Evolutionary conservation across 768 basidiomycete species (phyloP).

Genomic region (Boletellus ananas): DNA sequence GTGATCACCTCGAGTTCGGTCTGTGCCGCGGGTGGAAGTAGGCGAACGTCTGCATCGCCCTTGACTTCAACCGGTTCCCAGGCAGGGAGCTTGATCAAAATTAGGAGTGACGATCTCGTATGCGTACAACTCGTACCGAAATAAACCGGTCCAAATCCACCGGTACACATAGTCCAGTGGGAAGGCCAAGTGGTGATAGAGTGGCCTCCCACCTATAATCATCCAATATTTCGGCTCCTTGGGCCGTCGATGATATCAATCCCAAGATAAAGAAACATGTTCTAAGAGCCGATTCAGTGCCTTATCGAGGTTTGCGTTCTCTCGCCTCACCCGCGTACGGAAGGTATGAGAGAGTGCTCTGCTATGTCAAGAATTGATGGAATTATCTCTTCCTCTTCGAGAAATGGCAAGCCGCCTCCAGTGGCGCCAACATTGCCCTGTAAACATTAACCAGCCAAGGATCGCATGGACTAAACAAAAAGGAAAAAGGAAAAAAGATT

Average conservation of each 20-base stretch:
- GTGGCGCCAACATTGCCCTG: conserved; percentile 95
- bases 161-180: conserved; percentile 91
- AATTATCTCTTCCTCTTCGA: conserved; percentile 94
- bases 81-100: conserved; percentile 55
- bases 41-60: conserved; percentile 38
- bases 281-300: conserved; percentile 39
- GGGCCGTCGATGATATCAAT: conserved; percentile 83
- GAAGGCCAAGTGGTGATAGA: conserved; percentile 74
- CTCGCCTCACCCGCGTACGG: conserved; percentile 81
- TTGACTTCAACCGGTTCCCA: conserved; percentile 47
- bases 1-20: conserved; percentile 81
- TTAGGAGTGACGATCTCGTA: conserved; percentile 3
- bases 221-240: conserved; percentile 90
- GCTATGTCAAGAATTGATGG: conserved; percentile 89
- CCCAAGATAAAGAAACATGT: conserved; percentile 97
- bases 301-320: background rate
- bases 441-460: background rate
- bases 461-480: background rate
- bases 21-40: conserved; percentile 63
- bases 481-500: background rate
- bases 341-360: conserved; percentile 82
- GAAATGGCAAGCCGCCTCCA: conserved; percentile 85
- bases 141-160: conserved; percentile 78
- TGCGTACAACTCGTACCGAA: conserved; percentile 48
- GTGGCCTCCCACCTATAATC: conserved; percentile 95